Evolutionary conservation across 2,329 filamentous ascomycete genomes (phyloP), one percentile per base, ranked within the genome.

Genomic region (Hirsutella minnesotensis): DNA sequence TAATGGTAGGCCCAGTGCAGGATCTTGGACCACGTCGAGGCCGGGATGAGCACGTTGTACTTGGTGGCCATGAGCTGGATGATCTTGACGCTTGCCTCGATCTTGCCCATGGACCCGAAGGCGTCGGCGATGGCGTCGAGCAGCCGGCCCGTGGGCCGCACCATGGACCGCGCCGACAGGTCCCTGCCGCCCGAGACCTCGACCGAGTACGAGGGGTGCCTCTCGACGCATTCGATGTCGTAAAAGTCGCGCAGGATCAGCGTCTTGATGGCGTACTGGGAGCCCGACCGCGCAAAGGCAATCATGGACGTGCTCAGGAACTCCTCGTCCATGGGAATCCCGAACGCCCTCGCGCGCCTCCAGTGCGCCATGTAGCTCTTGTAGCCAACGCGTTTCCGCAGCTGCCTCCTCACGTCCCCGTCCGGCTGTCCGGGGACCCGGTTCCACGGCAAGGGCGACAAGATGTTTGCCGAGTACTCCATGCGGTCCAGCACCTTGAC

Each of bases 41-140:
- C 51, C 0, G 76, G 62, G 31, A 90, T 76, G 1, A 64, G 47
- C 20, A 90, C 61, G 2, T 63, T 48, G 58, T 83, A 85, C 7
- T 65, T 64, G 1, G 61, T 61, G 0, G 83, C 81, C 39, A 89
- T 57, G 50, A 75, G 75, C 46, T 83, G 71, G 12, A 88, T 61
- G 1, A 83, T 53, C 34, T 73, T 68, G 21, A 81, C 54, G 12
- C 77, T 83, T 2, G 69, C 65, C 1, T 67, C 56, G 4, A 87
- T 67, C 43, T 81, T 69, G 39, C 74, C 79, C 58, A 81, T 85
- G 47, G 69, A 71, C n/a, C 81, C 75, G 48, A 81, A 84, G 1
- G 70, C 66, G 54, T 86, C 79, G 5, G 81, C 80, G n/a, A 89
- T 63, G 9, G 80, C 73, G 43, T 75, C 67, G 19, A 90, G 67